Conservation (phyloP, 2,329 filamentous ascomycete genomes). For the Magnaporthiopsis rhizophila region DNA sequence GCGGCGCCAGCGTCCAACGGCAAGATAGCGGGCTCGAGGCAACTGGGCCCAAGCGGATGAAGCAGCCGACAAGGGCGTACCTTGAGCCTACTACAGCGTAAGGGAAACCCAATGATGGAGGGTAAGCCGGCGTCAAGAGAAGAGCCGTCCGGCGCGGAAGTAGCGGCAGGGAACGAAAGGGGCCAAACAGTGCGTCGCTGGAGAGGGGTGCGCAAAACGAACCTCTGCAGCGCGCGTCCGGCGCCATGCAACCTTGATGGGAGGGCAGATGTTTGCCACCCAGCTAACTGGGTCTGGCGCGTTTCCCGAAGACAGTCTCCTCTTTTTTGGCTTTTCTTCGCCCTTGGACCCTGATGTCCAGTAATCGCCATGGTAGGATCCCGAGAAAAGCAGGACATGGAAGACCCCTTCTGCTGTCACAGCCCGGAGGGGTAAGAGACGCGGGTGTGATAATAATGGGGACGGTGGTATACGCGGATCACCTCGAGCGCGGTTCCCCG, state of each 20-base stretch:
- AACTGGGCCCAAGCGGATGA: not conserved
- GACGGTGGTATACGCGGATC: not conserved
- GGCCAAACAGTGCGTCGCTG: too few species aligned
- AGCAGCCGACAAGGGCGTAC: not conserved
- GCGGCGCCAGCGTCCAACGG: too few species aligned
- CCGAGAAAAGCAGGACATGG: not conserved
- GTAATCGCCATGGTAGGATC: not conserved
- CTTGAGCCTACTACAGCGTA: not conserved
- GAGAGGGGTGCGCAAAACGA: not conserved
- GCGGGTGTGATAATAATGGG: not conserved
- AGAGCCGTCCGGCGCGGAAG: too few species aligned
- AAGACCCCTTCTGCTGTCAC: not conserved
- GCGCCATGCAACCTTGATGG: not conserved
- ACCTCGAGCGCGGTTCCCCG: not conserved
- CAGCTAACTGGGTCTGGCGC: too few species aligned
- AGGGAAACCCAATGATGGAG: not conserved
- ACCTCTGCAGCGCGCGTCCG: not conserved
- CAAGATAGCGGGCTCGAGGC: too few species aligned
- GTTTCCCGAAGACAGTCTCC: too few species aligned
- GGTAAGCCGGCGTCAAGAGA: too few species aligned
- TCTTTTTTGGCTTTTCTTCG: too few species aligned
- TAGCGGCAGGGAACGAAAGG: not conserved
- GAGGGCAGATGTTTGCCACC: not conserved
- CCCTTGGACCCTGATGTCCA: not conserved
- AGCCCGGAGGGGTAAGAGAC: not conserved